These are phyloP conservation scores for Epichloe sp. DNA, from an alignment of 2,329 filamentous ascomycete genomes.

Conservation along the genomic window DNA sequence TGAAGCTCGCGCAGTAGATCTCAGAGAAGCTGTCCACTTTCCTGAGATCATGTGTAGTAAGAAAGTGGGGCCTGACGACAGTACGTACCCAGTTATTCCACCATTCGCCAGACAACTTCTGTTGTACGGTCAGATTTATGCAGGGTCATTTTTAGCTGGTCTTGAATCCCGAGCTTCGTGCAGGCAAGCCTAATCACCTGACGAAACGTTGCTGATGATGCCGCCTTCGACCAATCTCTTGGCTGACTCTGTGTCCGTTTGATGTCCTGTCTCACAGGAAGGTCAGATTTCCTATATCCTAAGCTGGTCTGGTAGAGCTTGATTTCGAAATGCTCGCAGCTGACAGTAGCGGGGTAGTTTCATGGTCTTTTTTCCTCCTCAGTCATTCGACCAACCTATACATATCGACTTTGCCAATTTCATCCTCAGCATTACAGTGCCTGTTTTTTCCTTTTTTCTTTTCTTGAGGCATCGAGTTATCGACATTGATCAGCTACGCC, in stretches of 20 bases:
- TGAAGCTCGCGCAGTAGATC: background rate
- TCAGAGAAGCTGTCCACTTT: slow-evolving; percentile 2
- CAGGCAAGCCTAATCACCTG: slow-evolving; percentile 3
- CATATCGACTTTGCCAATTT: background rate
- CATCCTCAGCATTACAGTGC: background rate
- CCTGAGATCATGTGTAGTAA: background rate
- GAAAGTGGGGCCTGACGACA: background rate
- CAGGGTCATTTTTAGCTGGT: background rate
- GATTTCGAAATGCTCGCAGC: background rate
- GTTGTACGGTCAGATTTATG: background rate
- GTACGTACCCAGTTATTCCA: background rate
- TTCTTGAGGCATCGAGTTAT: background rate
- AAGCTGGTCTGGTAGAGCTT: background rate
- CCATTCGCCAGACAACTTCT: background rate
- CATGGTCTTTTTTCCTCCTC: background rate
- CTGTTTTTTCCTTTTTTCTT: background rate
- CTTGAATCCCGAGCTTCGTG: background rate
- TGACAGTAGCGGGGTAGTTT: slow-evolving; percentile 1
- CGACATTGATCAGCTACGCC: background rate
- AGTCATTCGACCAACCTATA: background rate
- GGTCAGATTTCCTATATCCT: background rate
- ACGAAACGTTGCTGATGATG: background rate
- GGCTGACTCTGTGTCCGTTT: background rate
- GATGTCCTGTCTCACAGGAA: background rate
- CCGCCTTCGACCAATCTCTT: background rate